Evolutionary conservation across 2,329 filamentous ascomycete genomes (phyloP).

Genomic region (Xylaria sp.): DNA sequence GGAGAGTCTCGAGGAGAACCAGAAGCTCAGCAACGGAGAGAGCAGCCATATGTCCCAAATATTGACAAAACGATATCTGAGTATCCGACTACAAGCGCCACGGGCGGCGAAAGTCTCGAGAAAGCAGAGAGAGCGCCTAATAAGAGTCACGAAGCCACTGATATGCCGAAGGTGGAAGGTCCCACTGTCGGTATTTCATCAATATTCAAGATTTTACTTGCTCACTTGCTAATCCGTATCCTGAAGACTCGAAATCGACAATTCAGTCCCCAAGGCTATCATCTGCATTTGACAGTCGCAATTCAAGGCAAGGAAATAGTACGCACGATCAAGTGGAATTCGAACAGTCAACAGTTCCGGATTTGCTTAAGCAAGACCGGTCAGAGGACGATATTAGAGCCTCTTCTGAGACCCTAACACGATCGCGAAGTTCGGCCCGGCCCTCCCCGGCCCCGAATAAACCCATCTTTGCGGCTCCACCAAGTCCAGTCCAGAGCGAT

Average conservation of each 20-base stretch:
- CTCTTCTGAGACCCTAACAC: neutral
- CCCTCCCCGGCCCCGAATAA: neutral
- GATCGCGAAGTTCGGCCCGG: neutral
- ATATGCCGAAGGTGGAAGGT: neutral
- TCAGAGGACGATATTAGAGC: neutral
- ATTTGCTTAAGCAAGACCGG: conserved; percentile 29
- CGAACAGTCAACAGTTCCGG: conserved; percentile 33
- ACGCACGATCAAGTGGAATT: conserved; percentile 35
- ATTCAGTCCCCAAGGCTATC: conserved; percentile 33
- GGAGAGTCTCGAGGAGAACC: neutral
- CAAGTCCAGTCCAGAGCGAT: neutral
- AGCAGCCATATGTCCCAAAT: neutral
- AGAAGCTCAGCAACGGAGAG: neutral
- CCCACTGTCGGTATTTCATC: conserved; percentile 38
- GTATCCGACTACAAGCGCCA: neutral
- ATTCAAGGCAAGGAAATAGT: conserved; percentile 18
- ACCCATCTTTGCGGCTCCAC: neutral
- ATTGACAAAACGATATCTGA: neutral
- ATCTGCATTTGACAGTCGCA: conserved; percentile 37
- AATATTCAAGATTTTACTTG: conserved; percentile 10
- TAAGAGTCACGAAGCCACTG: neutral
- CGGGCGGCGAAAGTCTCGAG: neutral
- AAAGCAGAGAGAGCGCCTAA: neutral
- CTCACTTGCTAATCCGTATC: conserved; percentile 17
- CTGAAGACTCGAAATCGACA: conserved; percentile 11